Conservation (phyloP, 225 moss, liverwort and hornwort genomes). For the Straminergon stramineum region DNA sequence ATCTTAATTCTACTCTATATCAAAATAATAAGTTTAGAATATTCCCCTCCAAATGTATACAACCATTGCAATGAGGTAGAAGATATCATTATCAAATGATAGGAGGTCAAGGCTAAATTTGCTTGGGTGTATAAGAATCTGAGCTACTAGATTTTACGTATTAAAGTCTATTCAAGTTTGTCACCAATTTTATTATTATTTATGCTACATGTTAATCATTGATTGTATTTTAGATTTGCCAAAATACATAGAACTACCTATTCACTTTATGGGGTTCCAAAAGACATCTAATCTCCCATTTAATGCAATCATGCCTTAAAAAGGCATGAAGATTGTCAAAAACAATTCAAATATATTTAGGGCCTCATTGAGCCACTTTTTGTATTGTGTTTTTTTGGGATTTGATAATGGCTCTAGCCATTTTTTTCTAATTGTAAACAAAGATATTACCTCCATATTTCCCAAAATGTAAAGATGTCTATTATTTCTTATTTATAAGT, state of each 20-base stretch:
- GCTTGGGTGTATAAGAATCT: too few species aligned
- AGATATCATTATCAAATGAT: background rate
- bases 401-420: background rate
- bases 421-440: background rate
- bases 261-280: background rate
- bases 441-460: background rate
- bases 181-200: background rate
- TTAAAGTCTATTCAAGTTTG: background rate
- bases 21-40: background rate
- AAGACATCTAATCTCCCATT: background rate
- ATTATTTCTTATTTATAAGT: too few species aligned
- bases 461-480: background rate
- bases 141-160: rapidly evolving
- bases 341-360: background rate
- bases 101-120: background rate
- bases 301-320: background rate
- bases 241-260: background rate
- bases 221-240: background rate
- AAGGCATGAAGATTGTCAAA: background rate
- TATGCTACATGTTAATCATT: background rate
- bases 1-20: background rate
- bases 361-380: background rate
- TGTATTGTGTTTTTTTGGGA: background rate
- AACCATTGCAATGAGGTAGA: background rate
- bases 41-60: background rate